Evolutionary conservation across 495 filamentous ascomycete species (phyloP).

Genomic region (Hypoxylon rickii): DNA sequence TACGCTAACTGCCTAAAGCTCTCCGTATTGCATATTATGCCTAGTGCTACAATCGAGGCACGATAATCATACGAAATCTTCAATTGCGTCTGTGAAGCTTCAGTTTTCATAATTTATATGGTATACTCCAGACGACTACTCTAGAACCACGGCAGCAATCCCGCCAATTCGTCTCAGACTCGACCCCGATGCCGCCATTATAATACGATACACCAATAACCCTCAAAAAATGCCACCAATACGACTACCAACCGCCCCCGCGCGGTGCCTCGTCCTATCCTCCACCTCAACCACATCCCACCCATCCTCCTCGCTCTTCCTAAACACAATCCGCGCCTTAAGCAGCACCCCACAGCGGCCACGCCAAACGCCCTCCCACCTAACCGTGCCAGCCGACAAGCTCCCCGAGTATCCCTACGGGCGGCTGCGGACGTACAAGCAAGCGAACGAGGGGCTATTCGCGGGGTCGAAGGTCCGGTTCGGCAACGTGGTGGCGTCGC

Average conservation of each 20-base stretch:
- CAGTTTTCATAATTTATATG: too few species aligned
- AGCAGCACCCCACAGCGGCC: conserved; percentile 32
- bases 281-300: conserved; percentile 12
- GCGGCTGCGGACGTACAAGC: conserved; percentile 79
- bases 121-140: too few species aligned
- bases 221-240: conserved; percentile 14
- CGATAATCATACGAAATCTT: conserved; percentile 25
- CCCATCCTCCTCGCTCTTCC: conserved; percentile 20
- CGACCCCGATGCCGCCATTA: not conserved
- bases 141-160: too few species aligned
- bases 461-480: conserved; percentile 76
- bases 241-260: conserved; percentile 12
- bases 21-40: not conserved
- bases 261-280: conserved; percentile 20
- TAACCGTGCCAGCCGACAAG: conserved; percentile 41
- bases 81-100: conserved; percentile 5
- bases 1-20: too few species aligned
- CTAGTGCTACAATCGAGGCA: not conserved
- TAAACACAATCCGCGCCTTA: conserved; percentile 23
- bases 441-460: conserved; percentile 86
- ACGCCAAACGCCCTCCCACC: conserved; percentile 34
- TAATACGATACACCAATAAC: too few species aligned
- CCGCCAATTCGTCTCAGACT: not conserved
- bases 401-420: conserved; percentile 83
- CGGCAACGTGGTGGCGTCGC: conserved; percentile 85